phyloP scores from a whole-genome alignment of 2,329 filamentous ascomycete species.

The Pseudocercospora cruenta region DNA sequence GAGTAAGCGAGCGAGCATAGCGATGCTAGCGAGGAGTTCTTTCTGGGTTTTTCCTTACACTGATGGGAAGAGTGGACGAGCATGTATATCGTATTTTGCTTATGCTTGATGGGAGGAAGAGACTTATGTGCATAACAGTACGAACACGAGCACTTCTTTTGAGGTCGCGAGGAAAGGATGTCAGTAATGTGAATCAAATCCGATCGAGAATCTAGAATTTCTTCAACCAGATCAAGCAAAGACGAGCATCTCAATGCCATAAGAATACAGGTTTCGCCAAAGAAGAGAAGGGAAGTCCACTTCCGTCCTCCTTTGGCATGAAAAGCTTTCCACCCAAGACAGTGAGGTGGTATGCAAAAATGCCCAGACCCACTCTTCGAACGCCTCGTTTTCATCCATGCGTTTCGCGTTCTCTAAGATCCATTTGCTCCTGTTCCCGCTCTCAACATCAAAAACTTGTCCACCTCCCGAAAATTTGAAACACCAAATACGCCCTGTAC shows the following conservation, averaged over 20 bases:
- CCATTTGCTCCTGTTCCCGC: slow-evolving; percentile 2
- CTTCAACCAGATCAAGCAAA: not conserved
- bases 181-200: not conserved
- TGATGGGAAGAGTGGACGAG: not conserved
- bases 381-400: not conserved
- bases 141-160: not conserved
- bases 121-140: not conserved
- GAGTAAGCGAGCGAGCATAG: slow-evolving; percentile 12
- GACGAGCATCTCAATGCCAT: not conserved
- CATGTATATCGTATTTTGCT: not conserved
- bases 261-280: not conserved
- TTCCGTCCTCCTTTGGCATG: not conserved
- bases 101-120: not conserved
- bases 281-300: not conserved
- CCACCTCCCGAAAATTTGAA: too few species aligned
- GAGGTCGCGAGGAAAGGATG: not conserved
- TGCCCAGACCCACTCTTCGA: not conserved
- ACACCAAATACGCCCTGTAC: slow-evolving; percentile 17
- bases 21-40: not conserved
- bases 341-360: too few species aligned
- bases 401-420: slow-evolving; percentile 1
- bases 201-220: not conserved
- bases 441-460: too few species aligned
- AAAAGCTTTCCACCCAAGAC: not conserved
- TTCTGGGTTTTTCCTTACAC: not conserved